phyloP scores from a whole-genome alignment of 2,329 filamentous ascomycete species.

The Botrytis deweyae region DNA sequence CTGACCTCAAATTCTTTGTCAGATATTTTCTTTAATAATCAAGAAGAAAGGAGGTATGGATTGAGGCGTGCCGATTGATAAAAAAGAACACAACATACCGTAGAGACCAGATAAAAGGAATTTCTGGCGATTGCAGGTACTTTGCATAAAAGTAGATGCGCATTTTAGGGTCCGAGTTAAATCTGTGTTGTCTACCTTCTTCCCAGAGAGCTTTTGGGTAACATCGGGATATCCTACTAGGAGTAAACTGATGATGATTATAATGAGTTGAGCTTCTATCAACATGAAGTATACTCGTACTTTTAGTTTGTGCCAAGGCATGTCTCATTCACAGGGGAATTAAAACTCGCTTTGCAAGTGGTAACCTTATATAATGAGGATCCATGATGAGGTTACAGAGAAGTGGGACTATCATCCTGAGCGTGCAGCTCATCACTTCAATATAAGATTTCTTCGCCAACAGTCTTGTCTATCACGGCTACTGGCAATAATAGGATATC shows the following conservation, averaged over 20 bases:
- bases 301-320: neutral
- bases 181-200: neutral
- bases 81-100: neutral
- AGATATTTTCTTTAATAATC: neutral
- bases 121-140: neutral
- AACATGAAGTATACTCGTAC: rapidly evolving
- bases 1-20: neutral
- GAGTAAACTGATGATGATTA: neutral
- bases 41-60: neutral
- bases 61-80: neutral
- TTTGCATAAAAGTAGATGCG: neutral
- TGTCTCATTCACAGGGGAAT: neutral
- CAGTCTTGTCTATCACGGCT: neutral
- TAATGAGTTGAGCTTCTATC: neutral
- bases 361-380: neutral
- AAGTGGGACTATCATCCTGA: neutral
- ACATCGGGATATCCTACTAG: neutral
- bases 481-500: neutral
- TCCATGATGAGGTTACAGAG: neutral
- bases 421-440: neutral
- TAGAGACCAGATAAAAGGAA: neutral
- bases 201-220: neutral
- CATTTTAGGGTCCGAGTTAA: neutral
- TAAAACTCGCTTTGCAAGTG: neutral
- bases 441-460: neutral